Conservation (phyloP, 225 moss, liverwort and hornwort species). For the Bryum argenteum region DNA sequence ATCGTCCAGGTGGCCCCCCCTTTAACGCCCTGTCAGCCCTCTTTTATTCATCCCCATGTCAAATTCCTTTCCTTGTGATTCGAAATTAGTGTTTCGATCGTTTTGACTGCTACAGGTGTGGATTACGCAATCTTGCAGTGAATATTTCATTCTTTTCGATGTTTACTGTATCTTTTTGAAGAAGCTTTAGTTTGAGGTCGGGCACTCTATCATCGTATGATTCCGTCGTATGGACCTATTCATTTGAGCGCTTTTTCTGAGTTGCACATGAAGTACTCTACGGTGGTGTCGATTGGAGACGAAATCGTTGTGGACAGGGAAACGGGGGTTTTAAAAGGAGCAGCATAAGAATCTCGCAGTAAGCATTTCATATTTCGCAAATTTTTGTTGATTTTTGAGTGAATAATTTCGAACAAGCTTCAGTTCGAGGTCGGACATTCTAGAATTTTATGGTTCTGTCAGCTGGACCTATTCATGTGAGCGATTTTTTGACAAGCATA, state of each 20-base stretch:
- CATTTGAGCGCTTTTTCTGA: neutral
- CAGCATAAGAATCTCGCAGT: neutral
- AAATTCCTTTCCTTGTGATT: neutral
- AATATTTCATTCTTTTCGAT: neutral
- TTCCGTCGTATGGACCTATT: neutral
- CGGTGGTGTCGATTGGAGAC: neutral
- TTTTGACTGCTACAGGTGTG: too few relatives aligned
- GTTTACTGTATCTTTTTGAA: neutral
- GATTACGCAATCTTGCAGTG: neutral
- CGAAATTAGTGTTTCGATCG: neutral
- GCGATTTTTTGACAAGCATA: too few relatives aligned
- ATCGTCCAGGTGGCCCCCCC: neutral
- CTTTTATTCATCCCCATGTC: constrained; percentile 14
- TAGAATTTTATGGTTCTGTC: neutral
- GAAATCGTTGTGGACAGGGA: neutral
- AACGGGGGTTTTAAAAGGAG: neutral
- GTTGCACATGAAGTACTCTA: too few relatives aligned
- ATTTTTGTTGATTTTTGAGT: neutral
- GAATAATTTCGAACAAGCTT: constrained; percentile 31
- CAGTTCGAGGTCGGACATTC: constrained; percentile 11
- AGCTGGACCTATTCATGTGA: neutral
- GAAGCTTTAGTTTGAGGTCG: neutral
- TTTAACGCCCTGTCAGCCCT: neutral
- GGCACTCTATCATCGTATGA: neutral
- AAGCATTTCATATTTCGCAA: too few relatives aligned